Evolutionary conservation across 441 rosid species (phyloP), one percentile per base, ranked within the genome.

Genomic region (Capsella rubella): DNA sequence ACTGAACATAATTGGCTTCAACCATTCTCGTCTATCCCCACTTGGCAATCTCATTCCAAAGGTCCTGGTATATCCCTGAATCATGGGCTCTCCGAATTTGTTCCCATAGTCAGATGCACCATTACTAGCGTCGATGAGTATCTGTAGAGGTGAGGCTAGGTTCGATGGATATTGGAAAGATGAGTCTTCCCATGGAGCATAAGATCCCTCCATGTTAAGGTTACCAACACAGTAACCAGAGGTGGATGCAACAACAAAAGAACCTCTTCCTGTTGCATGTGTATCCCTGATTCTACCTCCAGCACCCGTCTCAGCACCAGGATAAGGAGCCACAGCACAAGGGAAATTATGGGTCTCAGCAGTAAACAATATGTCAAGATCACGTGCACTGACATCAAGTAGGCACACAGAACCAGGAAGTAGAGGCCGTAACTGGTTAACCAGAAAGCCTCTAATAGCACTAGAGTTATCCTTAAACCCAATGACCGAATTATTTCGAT

Each of bases 271-370:
- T 14, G 98, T 95, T 27, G 99, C 99, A 84, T 95, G 99, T 2
- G 98, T 92, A 77, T 92, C 99, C 78, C 99, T 89, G 13, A 95
- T 90, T 54, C 99, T 86, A 61, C 99, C 99, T 39, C 99, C 99
- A 27, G 95, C 96, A 56, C 98, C 99, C 0, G 99, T 95, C 83
- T 95, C 98, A 53, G 99, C 97, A 34, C 99, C 99, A 64, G 99
- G 99, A 64, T 92, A 92, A 56, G 99, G 97, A 53, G 99, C 99
- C 77, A 95, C 99, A 16, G 98, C 99, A 81, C 99, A 95, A 37
- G 98, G 99, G 81, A 92, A 92, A 78, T 95, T 95, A 83, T 95
- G 99, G 1, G 97, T 95, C 81, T 95, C 98, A 2, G 98, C 99
- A 4, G 99, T 92, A 73, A 92, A 92, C 77, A 95, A 77, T 67